Evolutionary conservation across 768 basidiomycete species (phyloP), one percentile per base, ranked within the genome.

Genomic region (Lentinus tigrinus): DNA sequence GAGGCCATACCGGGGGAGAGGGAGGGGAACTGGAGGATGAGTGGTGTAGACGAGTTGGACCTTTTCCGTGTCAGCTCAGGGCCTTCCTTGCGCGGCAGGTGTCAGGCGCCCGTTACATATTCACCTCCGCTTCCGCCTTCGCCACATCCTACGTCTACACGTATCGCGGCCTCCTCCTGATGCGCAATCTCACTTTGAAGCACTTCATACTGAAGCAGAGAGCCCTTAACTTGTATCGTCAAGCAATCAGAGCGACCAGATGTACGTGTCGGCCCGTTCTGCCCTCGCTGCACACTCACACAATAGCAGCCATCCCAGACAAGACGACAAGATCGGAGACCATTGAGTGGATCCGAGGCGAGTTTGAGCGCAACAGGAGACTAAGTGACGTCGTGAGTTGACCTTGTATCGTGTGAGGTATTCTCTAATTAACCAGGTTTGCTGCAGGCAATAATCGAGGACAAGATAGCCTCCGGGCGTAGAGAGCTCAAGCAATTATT

Each of bases 131-230:
- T 16, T 49, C 28, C 48, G 9, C 16, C 19, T 49, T 11, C 19
- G n/a, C 11, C 31, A 47, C n/a, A 38, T 42, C 40, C 16, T 27
- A 13, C 43, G 17, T 19, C 17, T 24, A 31, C 39, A 46, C 40
- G 21, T 17, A 24, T 16, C 37, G n/a, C 40, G 19, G 31, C 31
- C 31, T 31, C 21, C 47, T 46, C 31, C 50, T 26, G 17, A 67
- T 67, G 69, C 60, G 57, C 1, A 49, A 58, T n/a, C 54, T 65
- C 17, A 70, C 85, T 36, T 81, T 92, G 70, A 88, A 80, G 72
- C 88, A 92, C 72, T 92, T 91, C 67, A 81, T 93, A 65, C 79
- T 92, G 57, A 80, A 80, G 58, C 81, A 85, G 60, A 75, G 80
- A 67, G 84, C 80, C 19, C 67, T 91, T 44, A 69, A 75, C 61